These are phyloP conservation scores for Beta vulgaris DNA, from an alignment of 148 eudicot species.

Conservation along the genomic window DNA sequence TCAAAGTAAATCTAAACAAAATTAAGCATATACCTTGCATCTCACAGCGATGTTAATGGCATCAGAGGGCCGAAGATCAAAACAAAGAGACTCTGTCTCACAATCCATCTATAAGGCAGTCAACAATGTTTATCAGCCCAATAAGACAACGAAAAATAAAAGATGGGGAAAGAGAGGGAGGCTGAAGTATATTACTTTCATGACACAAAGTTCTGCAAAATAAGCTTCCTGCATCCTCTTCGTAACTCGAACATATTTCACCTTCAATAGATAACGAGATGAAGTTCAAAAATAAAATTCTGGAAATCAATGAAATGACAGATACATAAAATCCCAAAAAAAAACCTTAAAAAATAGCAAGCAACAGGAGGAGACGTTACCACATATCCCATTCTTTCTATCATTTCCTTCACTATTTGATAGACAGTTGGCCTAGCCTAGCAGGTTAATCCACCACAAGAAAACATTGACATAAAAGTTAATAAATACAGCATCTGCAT, in stretches of 20 bases:
- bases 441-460: conserved; percentile 22
- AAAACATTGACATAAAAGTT: background rate
- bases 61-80: conserved; percentile 93
- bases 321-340: no score
- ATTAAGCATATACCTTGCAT: conserved; percentile 63
- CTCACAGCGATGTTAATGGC: conserved; percentile 94
- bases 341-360: background rate
- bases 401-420: conserved; percentile 80
- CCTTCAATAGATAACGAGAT: conserved; percentile 38
- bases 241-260: conserved; percentile 87
- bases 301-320: background rate
- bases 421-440: conserved; percentile 95
- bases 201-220: conserved; percentile 71
- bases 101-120: conserved; percentile 47
- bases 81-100: conserved; percentile 55
- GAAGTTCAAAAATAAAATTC: conserved; percentile 10
- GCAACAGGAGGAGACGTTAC: conserved; percentile 35
- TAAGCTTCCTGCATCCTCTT: conserved; percentile 89
- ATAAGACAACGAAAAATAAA: background rate
- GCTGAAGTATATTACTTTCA: conserved; percentile 42
- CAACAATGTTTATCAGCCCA: background rate
- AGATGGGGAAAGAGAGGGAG: background rate
- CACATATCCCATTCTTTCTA: conserved; percentile 85
- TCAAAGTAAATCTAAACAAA: no score
- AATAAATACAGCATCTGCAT: background rate